Evolutionary conservation across 2,329 filamentous ascomycete species (phyloP), one percentile per base, ranked within the genome.

Genomic region (Metarhizium rileyi): DNA sequence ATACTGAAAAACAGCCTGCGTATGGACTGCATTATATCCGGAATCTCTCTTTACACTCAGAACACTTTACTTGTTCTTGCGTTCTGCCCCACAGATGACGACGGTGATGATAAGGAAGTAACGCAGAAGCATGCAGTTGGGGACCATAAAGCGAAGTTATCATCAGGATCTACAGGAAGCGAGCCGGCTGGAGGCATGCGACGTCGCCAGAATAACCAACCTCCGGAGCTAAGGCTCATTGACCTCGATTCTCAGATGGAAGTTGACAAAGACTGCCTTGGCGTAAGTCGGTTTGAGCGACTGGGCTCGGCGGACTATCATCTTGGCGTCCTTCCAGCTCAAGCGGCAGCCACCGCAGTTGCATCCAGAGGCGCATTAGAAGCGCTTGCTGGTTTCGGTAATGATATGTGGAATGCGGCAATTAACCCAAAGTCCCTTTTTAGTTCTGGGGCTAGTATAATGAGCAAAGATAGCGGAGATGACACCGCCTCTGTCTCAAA

Each of bases 21-120:
- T 62, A 95, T 93, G 69, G 93, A 98, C 72, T 97, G 93, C 74
- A 90, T 95, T 66, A 89, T 98, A 73, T 95, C 93, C 64, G 93
- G 93, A 61, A 86, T 98, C 68, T 94, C 91, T 56, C 77, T 98
- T 69, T 97, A 96, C 81, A 95, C 90, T 64, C 88, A 89, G 64
- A 93, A 81, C 63, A 76, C 95, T 58, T 77, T 98, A 67, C 80
- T 95, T 60, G 86, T 97, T 61, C 84, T 98, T 70, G 90, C 90
- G 63, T 96, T 94, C 69, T 83, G 90, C 61, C 84, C 84, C 53
- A 80, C 84, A 35, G 86, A 89, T 43, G 75, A 83, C 8, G 78
- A 86, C n/a, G 30, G 5, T 38, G 78, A 83, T 14, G 77, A 83
- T 9, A 68, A 76, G 7, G 69, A 71, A 2, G 64, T 69, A 2